Evolutionary conservation across 2,329 filamentous ascomycete species (phyloP), one percentile per base, ranked within the genome.

Genomic region (Fusarium caatingaense): DNA sequence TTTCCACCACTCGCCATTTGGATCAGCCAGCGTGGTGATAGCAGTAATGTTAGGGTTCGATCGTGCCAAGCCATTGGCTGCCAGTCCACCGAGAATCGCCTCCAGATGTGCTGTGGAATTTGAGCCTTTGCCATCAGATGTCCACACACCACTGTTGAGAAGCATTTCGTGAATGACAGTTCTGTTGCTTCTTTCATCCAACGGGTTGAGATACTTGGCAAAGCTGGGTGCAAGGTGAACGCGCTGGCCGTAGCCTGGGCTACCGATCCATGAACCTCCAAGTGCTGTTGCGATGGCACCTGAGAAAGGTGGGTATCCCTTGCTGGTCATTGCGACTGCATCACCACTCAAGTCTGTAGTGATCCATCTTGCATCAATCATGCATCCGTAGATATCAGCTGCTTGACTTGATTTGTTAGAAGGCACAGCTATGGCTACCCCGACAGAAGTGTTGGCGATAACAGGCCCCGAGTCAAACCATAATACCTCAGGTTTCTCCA

Each of bases 331-430:
- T 9, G 67, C 59, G 7, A 72, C 70, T 20, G 67, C 51, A 5
- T 71, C 67, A 0, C 67, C 67, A 3, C 64, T 71, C 28, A 72
- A 42, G 1, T 72, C 69, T 8, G 69, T 45, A 1, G 44, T 47
- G 3, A 57, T 51, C 67, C 70, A 72, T 30, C 69, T 37, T 1
- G 69, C 70, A 21, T 72, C 70, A 3, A 72, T 56, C 70, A 66
- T 69, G 15, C 70, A 72, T 2, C 70, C 69, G 6, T 72, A 72
- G 2, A 72, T n/a, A 18, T 72, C 67, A 8, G 64, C 48, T 3
- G 59, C 23, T 5, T 58, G 21, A 11, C 20, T 53, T 4, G 56
- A 64, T 4, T 41, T 50, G 25, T 68, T 63, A 0, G 61, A 58
- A 1, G 70, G 70, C 1, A 60, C 55, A 4, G 59, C 67, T 5